Evolutionary conservation across 805 yeast genomes (phyloP).

Genomic region (Nakazawaea peltata): DNA sequence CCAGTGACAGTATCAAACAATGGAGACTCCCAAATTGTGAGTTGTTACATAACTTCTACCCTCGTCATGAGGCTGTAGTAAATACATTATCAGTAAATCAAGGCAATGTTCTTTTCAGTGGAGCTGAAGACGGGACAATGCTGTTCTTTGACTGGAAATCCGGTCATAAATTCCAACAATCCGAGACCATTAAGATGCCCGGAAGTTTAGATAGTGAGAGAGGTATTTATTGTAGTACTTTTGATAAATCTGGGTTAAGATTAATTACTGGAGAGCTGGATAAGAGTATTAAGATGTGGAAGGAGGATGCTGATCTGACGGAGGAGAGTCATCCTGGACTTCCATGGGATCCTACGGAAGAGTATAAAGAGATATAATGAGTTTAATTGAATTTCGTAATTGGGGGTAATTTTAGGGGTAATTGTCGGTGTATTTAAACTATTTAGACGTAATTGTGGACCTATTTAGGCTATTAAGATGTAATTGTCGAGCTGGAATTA

Average conservation of each 20-base stretch:
- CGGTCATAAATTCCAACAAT: conserved; percentile 55
- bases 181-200: conserved; percentile 47
- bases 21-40: conserved; percentile 80
- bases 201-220: conserved; percentile 64
- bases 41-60: conserved; percentile 41
- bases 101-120: conserved; percentile 63
- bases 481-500: background rate
- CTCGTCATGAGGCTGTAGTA: conserved; percentile 41
- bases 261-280: conserved; percentile 88
- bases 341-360: conserved; percentile 21
- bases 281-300: conserved; percentile 76
- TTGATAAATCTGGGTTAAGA: conserved; percentile 75
- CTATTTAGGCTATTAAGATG: background rate
- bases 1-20: conserved; percentile 73
- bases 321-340: conserved; percentile 26
- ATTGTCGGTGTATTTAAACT: background rate
- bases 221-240: conserved; percentile 62
- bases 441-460: no score
- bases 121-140: conserved; percentile 77
- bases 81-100: conserved; percentile 61
- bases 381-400: no score
- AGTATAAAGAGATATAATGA: no score
- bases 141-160: conserved; percentile 71
- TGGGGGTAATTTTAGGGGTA: background rate
- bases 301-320: conserved; percentile 32